These are phyloP conservation scores for Tetradesmus lagerheimii DNA, from an alignment of 139 green algal genomes.

Conservation along the genomic window DNA sequence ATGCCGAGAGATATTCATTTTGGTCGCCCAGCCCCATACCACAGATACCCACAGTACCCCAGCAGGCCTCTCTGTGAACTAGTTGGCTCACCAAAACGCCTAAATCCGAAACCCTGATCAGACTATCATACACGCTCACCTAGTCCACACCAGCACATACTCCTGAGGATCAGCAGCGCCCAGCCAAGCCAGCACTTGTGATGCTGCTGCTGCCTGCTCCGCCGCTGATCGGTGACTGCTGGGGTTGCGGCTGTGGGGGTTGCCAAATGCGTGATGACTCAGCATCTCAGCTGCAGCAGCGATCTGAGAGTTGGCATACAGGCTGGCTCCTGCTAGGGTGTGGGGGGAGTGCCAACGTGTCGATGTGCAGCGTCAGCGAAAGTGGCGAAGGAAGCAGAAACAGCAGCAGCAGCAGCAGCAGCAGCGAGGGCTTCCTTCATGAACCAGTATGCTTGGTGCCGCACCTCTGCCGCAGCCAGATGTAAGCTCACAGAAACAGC, in stretches of 20 bases:
- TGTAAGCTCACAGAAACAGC: not conserved
- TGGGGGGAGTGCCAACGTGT: too few species aligned
- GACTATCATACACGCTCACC: slow-evolving; percentile 4
- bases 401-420: slow-evolving; percentile 18
- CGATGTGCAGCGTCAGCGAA: too few species aligned
- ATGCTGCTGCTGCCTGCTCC: not conserved
- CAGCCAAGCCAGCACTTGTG: slow-evolving; percentile 1
- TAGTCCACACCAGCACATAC: slow-evolving; percentile 26
- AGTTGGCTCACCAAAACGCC: too few species aligned
- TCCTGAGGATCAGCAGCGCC: slow-evolving; percentile 11
- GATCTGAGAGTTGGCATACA: slow-evolving; percentile 27
- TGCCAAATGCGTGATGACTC: not conserved
- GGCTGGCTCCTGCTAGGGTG: slow-evolving; percentile 17
- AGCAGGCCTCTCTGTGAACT: too few species aligned
- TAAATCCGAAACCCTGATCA: too few species aligned
- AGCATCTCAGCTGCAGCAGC: not conserved
- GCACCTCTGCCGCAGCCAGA: too few species aligned
- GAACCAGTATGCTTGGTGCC: too few species aligned
- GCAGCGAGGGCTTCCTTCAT: too few species aligned
- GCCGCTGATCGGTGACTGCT: not conserved
- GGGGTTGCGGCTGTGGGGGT: slow-evolving; percentile 32
- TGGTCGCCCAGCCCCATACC: too few species aligned
- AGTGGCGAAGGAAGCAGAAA: not conserved
- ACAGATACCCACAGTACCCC: too few species aligned
- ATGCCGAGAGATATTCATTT: not conserved